phyloP scores from a whole-genome alignment of 306 rosid species.

The Trichosanthes cucumerina region DNA sequence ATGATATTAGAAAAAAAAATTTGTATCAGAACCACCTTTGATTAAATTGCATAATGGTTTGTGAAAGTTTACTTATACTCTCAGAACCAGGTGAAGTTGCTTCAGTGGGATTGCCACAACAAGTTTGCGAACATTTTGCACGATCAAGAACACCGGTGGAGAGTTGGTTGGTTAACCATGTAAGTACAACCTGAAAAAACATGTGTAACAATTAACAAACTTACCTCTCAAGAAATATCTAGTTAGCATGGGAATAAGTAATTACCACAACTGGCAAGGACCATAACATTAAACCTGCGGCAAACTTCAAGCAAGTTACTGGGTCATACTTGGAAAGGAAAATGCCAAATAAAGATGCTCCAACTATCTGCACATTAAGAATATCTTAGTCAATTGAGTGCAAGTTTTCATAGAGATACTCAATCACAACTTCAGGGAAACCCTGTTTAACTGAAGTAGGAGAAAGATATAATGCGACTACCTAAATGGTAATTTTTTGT shows the following conservation, averaged over 20 bases:
- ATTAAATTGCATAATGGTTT: neutral
- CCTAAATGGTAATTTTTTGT: neutral
- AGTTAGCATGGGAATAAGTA: slow-evolving; percentile 24
- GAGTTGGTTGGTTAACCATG: slow-evolving; percentile 75
- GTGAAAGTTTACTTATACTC: slow-evolving; percentile 41
- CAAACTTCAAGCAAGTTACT: slow-evolving; percentile 76
- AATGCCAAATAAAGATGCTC: slow-evolving; percentile 73
- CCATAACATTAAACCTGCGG: slow-evolving; percentile 61
- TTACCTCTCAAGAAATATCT: slow-evolving; percentile 12
- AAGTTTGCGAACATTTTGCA: slow-evolving; percentile 57
- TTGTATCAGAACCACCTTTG: neutral
- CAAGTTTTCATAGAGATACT: slow-evolving; percentile 2
- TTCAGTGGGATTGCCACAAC: slow-evolving; percentile 33
- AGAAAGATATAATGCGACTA: neutral
- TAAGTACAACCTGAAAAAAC: slow-evolving; percentile 46
- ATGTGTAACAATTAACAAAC: slow-evolving; percentile 1
- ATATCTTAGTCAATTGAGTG: slow-evolving; percentile 13
- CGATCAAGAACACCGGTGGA: slow-evolving; percentile 94
- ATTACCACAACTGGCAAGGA: slow-evolving; percentile 73
- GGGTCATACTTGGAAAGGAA: slow-evolving; percentile 80
- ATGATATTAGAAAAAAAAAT: slow-evolving; percentile 18
- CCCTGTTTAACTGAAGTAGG: neutral
- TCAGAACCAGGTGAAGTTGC: slow-evolving; percentile 27
- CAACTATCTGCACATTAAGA: slow-evolving; percentile 54
- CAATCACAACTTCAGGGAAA: neutral